A percentile compares a stretch with the other conserved stretches of the same genome.
Evolutionary conservation across 164 flowering plant genomes (phyloP).

Genomic region (Magnolia sinica): DNA sequence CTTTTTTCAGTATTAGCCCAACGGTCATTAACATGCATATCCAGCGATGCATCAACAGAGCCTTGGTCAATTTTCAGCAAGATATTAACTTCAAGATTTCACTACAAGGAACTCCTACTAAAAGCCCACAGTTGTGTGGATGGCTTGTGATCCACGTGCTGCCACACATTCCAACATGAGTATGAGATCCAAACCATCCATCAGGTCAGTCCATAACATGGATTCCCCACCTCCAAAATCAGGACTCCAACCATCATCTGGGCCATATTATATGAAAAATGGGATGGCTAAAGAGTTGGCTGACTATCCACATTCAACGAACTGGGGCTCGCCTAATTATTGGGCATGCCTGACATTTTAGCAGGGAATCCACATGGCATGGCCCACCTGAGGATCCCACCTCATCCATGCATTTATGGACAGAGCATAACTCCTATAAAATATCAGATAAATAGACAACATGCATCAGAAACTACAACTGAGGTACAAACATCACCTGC

Average conservation of each 20-base stretch:
- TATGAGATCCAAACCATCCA: no score
- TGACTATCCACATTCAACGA: neutral
- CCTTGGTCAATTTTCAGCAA: no score
- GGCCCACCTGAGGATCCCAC: neutral
- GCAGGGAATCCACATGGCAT: neutral
- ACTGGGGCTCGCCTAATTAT: neutral
- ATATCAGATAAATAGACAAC: neutral
- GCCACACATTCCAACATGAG: no score
- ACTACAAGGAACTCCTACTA: no score
- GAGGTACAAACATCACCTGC: constrained; percentile 36
- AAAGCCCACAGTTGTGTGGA: no score
- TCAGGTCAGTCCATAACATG: no score
- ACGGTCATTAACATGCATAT: no score
- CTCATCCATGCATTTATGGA: neutral
- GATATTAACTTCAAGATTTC: no score
- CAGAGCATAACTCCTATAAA: neutral
- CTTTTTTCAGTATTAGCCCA: neutral
- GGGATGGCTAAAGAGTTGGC: neutral
- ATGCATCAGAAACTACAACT: neutral
- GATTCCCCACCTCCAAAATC: neutral
- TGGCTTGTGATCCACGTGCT: no score
- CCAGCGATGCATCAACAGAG: no score
- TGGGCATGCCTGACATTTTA: neutral
- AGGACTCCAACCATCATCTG: neutral
- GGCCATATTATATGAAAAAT: neutral